A percentile compares a stretch with the other conserved stretches of the same genome.
Conservation (phyloP, 2,329 filamentous ascomycete genomes). For the Knufia petricola region DNA sequence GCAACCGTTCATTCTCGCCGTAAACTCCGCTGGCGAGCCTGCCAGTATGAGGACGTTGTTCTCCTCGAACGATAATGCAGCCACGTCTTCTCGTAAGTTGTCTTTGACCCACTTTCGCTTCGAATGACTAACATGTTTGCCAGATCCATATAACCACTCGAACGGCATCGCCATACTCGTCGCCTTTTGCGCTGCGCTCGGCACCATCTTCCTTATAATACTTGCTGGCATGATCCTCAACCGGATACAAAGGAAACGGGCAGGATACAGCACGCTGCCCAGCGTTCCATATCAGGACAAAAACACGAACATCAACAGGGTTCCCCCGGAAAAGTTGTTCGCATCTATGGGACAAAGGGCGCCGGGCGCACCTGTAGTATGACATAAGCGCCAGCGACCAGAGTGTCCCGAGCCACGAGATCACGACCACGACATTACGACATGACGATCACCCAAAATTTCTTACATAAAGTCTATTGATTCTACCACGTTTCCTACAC, state of each 20-base stretch:
- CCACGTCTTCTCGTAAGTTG: slow-evolving; percentile 53
- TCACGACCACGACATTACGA: slow-evolving; percentile 1
- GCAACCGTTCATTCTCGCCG: slow-evolving; percentile 71
- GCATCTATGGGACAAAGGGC: slow-evolving; percentile 17
- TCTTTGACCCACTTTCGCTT: neutral
- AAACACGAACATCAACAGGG: slow-evolving; percentile 35
- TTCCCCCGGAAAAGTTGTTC: slow-evolving; percentile 40
- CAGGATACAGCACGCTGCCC: slow-evolving; percentile 38
- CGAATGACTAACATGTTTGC: slow-evolving; percentile 8
- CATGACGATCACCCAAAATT: neutral
- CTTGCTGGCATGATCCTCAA: slow-evolving; percentile 38
- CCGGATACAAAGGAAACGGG: slow-evolving; percentile 38
- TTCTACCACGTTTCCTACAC: too few species aligned
- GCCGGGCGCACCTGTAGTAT: slow-evolving; percentile 10
- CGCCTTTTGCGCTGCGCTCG: slow-evolving; percentile 39
- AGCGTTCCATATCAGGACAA: slow-evolving; percentile 37
- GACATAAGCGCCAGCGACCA: neutral
- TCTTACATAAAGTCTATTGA: neutral
- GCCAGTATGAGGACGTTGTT: slow-evolving; percentile 77
- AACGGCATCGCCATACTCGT: slow-evolving; percentile 38
- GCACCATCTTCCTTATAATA: slow-evolving; percentile 40
- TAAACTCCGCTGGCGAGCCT: slow-evolving; percentile 51
- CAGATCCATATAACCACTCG: slow-evolving; percentile 31
- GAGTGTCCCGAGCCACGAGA: neutral
- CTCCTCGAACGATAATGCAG: slow-evolving; percentile 69